phyloP scores from a whole-genome alignment of 805 yeast genomes.

The Metschnikowia similis region DNA sequence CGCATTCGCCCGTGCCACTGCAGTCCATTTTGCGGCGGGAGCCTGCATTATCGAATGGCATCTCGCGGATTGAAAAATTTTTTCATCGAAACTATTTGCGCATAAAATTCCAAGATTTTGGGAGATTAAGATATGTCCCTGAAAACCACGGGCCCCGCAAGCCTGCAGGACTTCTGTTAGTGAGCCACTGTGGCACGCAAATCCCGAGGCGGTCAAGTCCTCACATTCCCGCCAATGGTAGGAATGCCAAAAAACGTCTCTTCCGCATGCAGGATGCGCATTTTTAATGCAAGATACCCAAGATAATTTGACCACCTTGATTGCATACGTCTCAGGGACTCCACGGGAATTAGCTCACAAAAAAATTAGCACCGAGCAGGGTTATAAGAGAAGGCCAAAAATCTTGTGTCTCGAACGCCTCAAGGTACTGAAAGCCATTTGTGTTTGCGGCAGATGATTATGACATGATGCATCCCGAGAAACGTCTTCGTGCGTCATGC shows the following conservation, averaged over 20 bases:
- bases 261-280: not conserved
- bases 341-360: not conserved
- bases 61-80: conserved; percentile 2
- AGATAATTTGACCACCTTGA: not conserved
- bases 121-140: too few species aligned
- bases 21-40: not conserved
- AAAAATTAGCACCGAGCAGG: not conserved
- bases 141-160: not conserved
- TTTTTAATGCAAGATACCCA: conserved; percentile 1
- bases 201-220: too few species aligned
- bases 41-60: conserved; percentile 5
- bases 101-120: not conserved
- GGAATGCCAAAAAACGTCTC: not conserved
- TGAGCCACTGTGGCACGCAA: not conserved
- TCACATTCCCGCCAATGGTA: not conserved
- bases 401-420: not conserved
- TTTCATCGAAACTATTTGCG: not conserved
- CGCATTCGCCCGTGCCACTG: not conserved
- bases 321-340: not conserved
- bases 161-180: not conserved
- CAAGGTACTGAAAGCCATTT: too few species aligned
- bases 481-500: not conserved
- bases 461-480: not conserved
- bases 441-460: not conserved
- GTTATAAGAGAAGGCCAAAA: too few species aligned